A percentile compares a stretch with the other conserved stretches of the same genome.
Conservation (phyloP, 768 basidiomycete genomes). For the Psilocybe azurescens region DNA sequence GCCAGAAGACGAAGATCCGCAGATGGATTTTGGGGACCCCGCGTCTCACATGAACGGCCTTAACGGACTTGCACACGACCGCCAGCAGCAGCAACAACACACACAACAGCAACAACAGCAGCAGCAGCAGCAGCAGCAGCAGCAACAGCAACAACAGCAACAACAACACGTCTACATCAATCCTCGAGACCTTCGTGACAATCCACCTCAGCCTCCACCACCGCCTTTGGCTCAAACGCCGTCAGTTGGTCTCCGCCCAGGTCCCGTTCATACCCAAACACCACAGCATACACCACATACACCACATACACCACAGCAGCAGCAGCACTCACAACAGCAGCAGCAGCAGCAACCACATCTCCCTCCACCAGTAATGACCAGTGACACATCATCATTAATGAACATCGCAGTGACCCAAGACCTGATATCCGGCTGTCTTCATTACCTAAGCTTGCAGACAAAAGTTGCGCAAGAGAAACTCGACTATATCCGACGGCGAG, state of each 20-base stretch:
- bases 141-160: constrained; percentile 31
- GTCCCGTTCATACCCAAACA: constrained; percentile 12
- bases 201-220: constrained; percentile 27
- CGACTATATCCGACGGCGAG: constrained; percentile 68
- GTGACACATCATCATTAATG: constrained; percentile 15
- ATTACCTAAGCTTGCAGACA: constrained; percentile 68
- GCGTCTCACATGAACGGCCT: constrained; percentile 36
- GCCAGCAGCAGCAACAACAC: constrained; percentile 21
- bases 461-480: constrained; percentile 74
- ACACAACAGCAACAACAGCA: constrained; percentile 24
- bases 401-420: constrained; percentile 26
- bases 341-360: constrained; percentile 4
- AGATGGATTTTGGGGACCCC: constrained; percentile 46
- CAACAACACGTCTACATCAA: constrained; percentile 44
- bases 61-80: constrained; percentile 31
- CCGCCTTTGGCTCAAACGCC: constrained; percentile 28
- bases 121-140: constrained; percentile 22
- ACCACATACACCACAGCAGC: constrained; percentile 11
- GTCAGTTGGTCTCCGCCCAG: constrained; percentile 15
- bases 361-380: constrained; percentile 5
- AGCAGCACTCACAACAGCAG: constrained; percentile 10
- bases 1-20: constrained; percentile 57
- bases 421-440: constrained; percentile 24
- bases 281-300: constrained; percentile 15
- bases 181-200: constrained; percentile 45